Evolutionary conservation across 352 stramenopile genomes (phyloP).

Genomic region (Globisporangium sylvaticum): DNA sequence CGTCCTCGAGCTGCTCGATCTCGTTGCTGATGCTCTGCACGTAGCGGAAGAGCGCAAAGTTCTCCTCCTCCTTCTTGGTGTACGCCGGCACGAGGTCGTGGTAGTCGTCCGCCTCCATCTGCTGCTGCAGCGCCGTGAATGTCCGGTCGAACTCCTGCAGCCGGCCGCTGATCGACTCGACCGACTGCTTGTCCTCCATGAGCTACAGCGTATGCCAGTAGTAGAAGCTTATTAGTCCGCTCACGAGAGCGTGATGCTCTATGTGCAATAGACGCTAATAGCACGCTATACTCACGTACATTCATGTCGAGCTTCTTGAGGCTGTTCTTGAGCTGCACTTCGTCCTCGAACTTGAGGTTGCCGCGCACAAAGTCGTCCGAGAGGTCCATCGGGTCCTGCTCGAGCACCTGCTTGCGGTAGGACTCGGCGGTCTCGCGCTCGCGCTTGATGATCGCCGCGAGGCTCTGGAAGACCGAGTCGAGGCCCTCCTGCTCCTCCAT

Average conservation of each 20-base stretch:
- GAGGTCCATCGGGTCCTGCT: conserved; percentile 64
- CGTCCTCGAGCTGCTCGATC: conserved; percentile 78
- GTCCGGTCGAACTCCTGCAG: conserved; percentile 73
- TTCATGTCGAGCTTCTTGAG: conserved; percentile 58
- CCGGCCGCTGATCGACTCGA: conserved; percentile 65
- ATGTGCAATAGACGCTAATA: background rate
- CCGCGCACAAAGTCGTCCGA: conserved; percentile 67
- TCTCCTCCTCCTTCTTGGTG: conserved; percentile 72
- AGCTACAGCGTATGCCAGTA: conserved; percentile 25
- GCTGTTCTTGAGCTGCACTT: conserved; percentile 64
- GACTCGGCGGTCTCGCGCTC: conserved; percentile 70
- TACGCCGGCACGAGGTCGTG: conserved; percentile 59
- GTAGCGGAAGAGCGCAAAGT: conserved; percentile 78
- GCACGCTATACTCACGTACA: conserved; percentile 18
- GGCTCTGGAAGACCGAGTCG: conserved; percentile 66
- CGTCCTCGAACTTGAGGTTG: conserved; percentile 77
- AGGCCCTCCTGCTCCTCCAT: conserved; percentile 76
- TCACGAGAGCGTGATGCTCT: background rate
- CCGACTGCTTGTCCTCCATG: conserved; percentile 61
- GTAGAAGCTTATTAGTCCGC: background rate
- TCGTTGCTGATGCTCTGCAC: conserved; percentile 80
- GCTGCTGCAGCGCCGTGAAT: conserved; percentile 52
- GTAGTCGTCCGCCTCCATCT: conserved; percentile 65
- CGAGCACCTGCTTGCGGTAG: conserved; percentile 77
- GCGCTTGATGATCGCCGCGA: conserved; percentile 65